Evolutionary conservation across 2,329 filamentous ascomycete genomes (phyloP).

Genomic region (Claviceps pazoutovae): DNA sequence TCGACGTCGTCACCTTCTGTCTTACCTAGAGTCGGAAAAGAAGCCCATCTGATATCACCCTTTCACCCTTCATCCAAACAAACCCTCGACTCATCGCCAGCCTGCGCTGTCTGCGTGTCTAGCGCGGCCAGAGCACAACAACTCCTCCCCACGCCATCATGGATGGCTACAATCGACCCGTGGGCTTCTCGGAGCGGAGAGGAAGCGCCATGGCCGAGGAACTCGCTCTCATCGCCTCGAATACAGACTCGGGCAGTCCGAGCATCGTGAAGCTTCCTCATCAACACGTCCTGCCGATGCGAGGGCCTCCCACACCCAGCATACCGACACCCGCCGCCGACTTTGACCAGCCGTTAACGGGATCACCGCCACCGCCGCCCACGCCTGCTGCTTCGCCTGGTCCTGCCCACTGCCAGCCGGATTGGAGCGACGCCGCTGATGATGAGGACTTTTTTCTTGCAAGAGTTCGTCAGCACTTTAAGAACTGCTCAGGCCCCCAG

Average conservation of each 20-base stretch:
- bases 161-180: constrained; percentile 29
- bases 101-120: neutral
- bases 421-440: constrained; percentile 66
- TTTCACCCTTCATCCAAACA: neutral
- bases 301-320: constrained; percentile 51
- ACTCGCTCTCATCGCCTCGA: constrained; percentile 37
- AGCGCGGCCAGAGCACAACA: neutral
- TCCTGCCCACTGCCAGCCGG: constrained; percentile 45
- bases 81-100: neutral
- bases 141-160: constrained; percentile 10
- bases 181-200: constrained; percentile 48
- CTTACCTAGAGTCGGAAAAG: neutral
- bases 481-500: constrained; percentile 59
- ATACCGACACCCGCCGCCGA: constrained; percentile 51
- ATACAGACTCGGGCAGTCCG: constrained; percentile 25
- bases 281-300: constrained; percentile 25
- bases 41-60: neutral
- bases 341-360: constrained; percentile 46
- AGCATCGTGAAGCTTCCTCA: constrained; percentile 36
- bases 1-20: neutral
- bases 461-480: constrained; percentile 68
- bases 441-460: constrained; percentile 73
- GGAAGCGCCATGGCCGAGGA: constrained; percentile 45
- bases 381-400: constrained; percentile 53
- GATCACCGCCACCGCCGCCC: constrained; percentile 49